phyloP scores from a whole-genome alignment of 2,329 filamentous ascomycete genomes.

The Celoporthe dispersa region DNA sequence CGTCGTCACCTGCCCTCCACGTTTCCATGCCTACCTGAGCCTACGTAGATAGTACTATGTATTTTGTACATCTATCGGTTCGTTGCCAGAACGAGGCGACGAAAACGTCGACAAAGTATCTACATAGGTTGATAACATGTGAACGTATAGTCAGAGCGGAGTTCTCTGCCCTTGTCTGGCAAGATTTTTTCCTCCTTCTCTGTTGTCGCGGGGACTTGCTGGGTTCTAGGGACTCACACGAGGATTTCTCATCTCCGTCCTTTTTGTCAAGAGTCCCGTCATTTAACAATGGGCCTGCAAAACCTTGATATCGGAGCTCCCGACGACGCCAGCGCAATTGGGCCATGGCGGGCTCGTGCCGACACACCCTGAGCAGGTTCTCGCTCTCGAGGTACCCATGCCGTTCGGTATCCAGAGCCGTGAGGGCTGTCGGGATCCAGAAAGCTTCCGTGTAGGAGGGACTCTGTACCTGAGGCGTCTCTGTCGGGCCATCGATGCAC shows the following conservation, averaged over 20 bases:
- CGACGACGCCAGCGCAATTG: not conserved
- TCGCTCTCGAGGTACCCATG: not conserved
- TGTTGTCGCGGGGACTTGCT: not conserved
- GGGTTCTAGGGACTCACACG: not conserved
- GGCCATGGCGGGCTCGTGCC: not conserved
- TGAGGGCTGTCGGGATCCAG: not conserved
- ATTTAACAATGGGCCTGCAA: conserved; percentile 1
- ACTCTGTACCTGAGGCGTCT: not conserved
- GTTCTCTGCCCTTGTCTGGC: not conserved
- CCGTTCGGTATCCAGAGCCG: not conserved
- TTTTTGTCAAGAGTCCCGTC: not conserved
- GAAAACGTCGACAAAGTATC: not conserved
- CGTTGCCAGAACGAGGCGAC: not conserved
- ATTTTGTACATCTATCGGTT: not conserved
- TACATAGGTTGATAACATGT: not conserved
- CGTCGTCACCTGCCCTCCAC: not conserved
- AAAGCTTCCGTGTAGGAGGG: not conserved
- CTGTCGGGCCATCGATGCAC: not conserved
- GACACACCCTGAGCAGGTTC: not conserved
- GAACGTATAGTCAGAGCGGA: not conserved
- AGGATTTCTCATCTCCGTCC: not conserved
- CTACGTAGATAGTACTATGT: no score
- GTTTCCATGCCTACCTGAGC: not conserved
- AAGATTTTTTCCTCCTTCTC: not conserved
- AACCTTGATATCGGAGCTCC: not conserved